Evolutionary conservation across 1,139 yeast species (phyloP), one percentile per base, ranked within the genome.

Genomic region (Yarrowia galli): DNA sequence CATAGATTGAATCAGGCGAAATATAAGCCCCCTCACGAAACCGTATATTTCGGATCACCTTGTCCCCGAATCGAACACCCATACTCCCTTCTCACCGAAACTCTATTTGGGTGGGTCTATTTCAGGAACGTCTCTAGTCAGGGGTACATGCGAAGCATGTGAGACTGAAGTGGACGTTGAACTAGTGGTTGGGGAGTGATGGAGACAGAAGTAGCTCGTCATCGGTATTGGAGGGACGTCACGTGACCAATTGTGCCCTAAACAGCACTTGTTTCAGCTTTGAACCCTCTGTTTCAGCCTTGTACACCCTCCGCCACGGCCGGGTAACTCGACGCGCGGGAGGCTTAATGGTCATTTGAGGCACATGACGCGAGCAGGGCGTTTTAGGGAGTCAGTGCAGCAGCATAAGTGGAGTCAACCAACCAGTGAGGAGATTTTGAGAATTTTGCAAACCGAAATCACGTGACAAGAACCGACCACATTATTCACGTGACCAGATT

Each of bases 301-400:
- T 18, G 13, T 15, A 28, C 42, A 3, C 23, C 10, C 43, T 51
- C 43, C 54, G n/a, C 25, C 58, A 51, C 58, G 28, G 15, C 58
- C 58, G 58, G 58, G 58, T 53, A 53, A 53, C 58, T 32, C 43
- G 42, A 53, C 58, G 58, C 58, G 58, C 42, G 58, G 42, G 54
- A 49, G 54, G 38, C 25, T 53, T 53, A 53, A 53, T 36, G 58
- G 32, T 10, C 43, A 35, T 32, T 49, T 49, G 56, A 35, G 40
- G 54, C 56, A 49, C 56, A 49, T 49, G 56, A 49, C 56, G 56
- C 56, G 56, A 49, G 38, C 25, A 20, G 23, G 54, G 54, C 35
- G 51, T 28, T n/a, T 3, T 16, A 22, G 48, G 28, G 8, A 22
- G 28, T 43, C 32, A 10, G 32, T 28, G 32, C 32, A 28, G 32